phyloP scores from a whole-genome alignment of 225 moss, liverwort and hornwort genomes.

The Marchantia paleacea region DNA sequence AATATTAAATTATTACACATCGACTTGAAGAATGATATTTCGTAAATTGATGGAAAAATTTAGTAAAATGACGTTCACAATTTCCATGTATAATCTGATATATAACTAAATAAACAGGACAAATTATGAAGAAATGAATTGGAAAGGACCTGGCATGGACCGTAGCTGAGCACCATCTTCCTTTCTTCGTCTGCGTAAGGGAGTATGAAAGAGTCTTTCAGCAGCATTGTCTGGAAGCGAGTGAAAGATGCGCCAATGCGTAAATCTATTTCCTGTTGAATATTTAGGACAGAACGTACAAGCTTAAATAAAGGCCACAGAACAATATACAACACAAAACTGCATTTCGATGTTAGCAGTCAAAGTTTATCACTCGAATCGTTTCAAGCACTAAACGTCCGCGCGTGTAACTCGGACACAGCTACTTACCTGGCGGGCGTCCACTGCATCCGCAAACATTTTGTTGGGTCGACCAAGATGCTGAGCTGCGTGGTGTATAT shows the following conservation, averaged over 20 bases:
- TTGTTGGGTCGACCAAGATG: conserved; percentile 90
- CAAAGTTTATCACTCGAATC: not conserved
- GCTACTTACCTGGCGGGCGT: conserved; percentile 79
- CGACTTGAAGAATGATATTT: not conserved
- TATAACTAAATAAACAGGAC: not conserved
- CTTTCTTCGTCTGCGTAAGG: conserved; percentile 79
- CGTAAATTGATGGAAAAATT: too few species aligned
- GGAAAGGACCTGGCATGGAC: conserved; percentile 82
- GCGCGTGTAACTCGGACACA: not conserved
- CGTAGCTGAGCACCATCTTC: conserved; percentile 85
- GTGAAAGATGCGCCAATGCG: conserved; percentile 99
- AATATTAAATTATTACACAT: not conserved
- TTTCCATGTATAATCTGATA: not conserved
- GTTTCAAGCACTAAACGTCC: not conserved
- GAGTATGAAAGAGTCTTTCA: conserved; percentile 72
- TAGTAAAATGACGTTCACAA: too few species aligned
- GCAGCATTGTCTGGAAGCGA: conserved; percentile 91
- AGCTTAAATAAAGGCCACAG: not conserved
- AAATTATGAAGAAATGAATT: not conserved
- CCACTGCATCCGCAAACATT: conserved; percentile 88
- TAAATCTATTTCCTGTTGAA: conserved; percentile 82
- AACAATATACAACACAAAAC: not conserved
- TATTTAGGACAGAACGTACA: not conserved
- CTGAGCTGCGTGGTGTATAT: conserved; percentile 91
- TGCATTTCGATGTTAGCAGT: not conserved